Base-by-base conservation (phyloP, 306 rosid species). In the Purshia tridentata region DNA sequence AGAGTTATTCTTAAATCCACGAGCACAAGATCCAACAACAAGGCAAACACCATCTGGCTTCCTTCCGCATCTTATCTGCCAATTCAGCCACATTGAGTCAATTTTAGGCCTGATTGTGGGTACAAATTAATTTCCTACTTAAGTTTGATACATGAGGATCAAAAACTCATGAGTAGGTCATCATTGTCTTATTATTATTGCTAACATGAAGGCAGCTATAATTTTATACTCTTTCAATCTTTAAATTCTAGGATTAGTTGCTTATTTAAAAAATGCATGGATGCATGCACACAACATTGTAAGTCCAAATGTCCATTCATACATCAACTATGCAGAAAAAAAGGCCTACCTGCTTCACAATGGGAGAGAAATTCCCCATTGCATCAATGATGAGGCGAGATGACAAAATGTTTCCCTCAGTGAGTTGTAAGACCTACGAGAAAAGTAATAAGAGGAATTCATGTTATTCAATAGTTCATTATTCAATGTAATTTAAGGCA, bases 301-400 rank as follows among this genome's bases (percentile, higher is more conserved):
- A 35, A 8, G 37, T 3, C 4, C 19, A n/a, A 19, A 48, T 42
- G 9, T 18, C 59, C 52, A 79, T 8, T 11, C 5, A 5, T 23
- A 15, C 76, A 6, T 35, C 39, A 65, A 14, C 39, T n/a, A 51
- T n/a, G 19, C 50, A 58, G 53, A 16, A 55, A 45, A 47, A 46
- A 47, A 77, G 49, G 54, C 79, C 78, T 67, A 87, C 97, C 92
- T 94, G 98, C 73, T 86, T 91, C 75, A 94, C 98, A 53, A 94
- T 70, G 19, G 98, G 97, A 52, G 98, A 94, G 73, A 91, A 94
- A 85, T 94, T 94, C 71, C 98, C 98, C 98, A 89, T 94, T 77
- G 98, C 97, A 78, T 94, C 97, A 73, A 94, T 81, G 74, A 92
- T 70, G 73, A 91, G 97, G 77, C 83, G 85, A 75, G 91, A 89